Evolutionary conservation across 257 asterid genomes (phyloP).

Genomic region (Solanum bulbocastanum): DNA sequence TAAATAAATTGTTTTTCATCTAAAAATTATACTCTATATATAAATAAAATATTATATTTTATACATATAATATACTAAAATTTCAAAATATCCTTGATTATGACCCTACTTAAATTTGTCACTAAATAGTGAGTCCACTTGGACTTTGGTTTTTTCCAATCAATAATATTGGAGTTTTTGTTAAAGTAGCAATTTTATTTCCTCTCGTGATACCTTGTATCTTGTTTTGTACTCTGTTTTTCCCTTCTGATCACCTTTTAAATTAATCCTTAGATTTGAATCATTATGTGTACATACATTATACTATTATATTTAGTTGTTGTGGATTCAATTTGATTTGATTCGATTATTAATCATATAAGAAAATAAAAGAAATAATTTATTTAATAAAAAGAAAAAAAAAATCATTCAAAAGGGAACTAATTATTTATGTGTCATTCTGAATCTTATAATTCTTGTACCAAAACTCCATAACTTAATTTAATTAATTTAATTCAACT

Average conservation of each 20-base stretch:
- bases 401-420: too few relatives aligned
- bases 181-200: neutral
- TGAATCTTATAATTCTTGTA: neutral
- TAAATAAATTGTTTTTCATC: neutral
- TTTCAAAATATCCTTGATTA: neutral
- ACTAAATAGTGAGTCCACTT: neutral
- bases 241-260: neutral
- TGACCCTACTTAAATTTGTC: neutral
- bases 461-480: too few relatives aligned
- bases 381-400: too few relatives aligned
- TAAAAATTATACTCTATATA: too few relatives aligned
- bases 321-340: accelerated
- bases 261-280: neutral
- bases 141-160: neutral
- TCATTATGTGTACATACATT: neutral
- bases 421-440: too few relatives aligned
- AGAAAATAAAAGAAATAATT: too few relatives aligned
- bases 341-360: too few relatives aligned
- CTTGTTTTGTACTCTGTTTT: neutral
- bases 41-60: too few relatives aligned
- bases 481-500: too few relatives aligned
- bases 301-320: too few relatives aligned
- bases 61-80: neutral
- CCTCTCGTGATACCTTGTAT: neutral
- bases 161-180: neutral